phyloP scores from a whole-genome alignment of 2,329 filamentous ascomycete genomes.

The Talaromyces sp. region DNA sequence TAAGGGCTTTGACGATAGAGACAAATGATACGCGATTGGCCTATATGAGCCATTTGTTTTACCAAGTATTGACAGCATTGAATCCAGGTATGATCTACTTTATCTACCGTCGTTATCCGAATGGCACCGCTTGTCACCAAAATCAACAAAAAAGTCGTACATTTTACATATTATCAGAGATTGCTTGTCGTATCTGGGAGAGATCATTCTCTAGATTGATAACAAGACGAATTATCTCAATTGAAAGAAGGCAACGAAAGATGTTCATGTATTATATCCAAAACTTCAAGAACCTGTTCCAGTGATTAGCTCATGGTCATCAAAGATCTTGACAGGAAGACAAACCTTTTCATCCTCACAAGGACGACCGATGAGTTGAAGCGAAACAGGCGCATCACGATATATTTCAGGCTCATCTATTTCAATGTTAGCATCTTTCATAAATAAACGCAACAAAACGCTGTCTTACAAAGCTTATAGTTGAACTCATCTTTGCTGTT shows the following conservation, averaged over 20 bases:
- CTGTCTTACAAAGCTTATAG: conserved; percentile 43
- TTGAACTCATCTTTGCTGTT: conserved; percentile 50
- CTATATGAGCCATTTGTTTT: too few relatives aligned
- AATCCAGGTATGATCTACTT: too few relatives aligned
- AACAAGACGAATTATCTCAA: too few relatives aligned
- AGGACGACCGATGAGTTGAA: conserved; percentile 14
- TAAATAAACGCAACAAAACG: not conserved
- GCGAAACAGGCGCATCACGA: conserved; percentile 10
- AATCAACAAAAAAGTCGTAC: not conserved
- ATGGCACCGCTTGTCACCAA: not conserved
- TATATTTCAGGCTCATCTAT: conserved; percentile 16
- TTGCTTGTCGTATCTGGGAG: too few relatives aligned
- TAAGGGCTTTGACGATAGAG: too few relatives aligned
- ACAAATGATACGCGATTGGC: too few relatives aligned
- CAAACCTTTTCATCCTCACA: conserved; percentile 46
- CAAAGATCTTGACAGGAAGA: not conserved
- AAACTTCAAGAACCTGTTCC: conserved; percentile 15
- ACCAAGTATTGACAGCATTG: not conserved
- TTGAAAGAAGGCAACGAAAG: conserved; percentile 5
- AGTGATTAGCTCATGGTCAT: not conserved
- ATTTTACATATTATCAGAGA: not conserved
- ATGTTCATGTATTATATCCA: conserved; percentile 19
- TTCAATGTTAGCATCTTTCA: not conserved
- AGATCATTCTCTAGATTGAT: too few relatives aligned
- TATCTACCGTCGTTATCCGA: too few relatives aligned